Base-by-base conservation (phyloP, 805 yeast genomes). In the Metschnikowia reukaufii region DNA sequence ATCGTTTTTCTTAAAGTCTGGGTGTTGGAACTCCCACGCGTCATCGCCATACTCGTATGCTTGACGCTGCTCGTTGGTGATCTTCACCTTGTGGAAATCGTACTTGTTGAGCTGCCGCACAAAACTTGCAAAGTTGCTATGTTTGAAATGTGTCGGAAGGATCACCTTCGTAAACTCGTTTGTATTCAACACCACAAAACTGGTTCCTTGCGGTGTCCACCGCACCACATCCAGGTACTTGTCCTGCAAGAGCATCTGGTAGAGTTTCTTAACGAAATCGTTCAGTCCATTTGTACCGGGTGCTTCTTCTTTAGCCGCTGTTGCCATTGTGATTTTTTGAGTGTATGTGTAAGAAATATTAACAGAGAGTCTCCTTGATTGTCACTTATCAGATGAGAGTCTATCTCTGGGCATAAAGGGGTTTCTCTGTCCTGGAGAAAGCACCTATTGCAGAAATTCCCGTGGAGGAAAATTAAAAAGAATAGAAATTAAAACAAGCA, bases 11-110 rank as follows among this genome's bases (percentile, higher is more conserved):
- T 79, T 79, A 66, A 94, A 94, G 54, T 83, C 88, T 0, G 97
- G 96, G 65, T 94, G 98, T 61, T 83, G 82, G 71, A 94, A 92
- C 64, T 92, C 97, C 97, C 98, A 92, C 17, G 91, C 83, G 64
- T 84, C 81, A 47, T 84, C 89, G 33, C 90, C 87, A 49, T 74
- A 67, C 41, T 52, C 59, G 35, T 44, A 44, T 9, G 42, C 32
- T 49, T 60, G 62, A 57, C 77, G 78, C 50, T 81, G 86, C 55
- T 83, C 90, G 48, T 74, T 79, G 34, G 86, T 72, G 38, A 81
- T 74, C 62, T 92, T 88, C 37, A 94, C 96, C 69, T 94, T 94
- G 73, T 94, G 99, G 73, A 94, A 94, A 67, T 92, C 99, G 63
- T 94, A 94, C 67, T 94, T 94, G 75, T 94, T 94, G 59, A 94